Conservation (phyloP, 305 asterid species). For the Solanum hybrid region DNA sequence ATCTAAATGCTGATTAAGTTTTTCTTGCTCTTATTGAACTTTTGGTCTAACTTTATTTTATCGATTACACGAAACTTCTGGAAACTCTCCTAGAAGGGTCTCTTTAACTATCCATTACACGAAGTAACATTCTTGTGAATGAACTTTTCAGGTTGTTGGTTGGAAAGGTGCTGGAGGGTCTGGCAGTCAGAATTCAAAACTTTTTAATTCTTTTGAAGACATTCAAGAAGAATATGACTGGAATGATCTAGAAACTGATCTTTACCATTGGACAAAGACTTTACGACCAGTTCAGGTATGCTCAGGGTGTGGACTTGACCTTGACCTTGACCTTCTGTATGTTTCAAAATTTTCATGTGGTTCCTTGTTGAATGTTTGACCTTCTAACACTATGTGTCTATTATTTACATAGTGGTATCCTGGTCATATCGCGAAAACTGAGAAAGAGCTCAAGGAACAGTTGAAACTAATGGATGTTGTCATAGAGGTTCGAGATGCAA, state of each 20-base stretch:
- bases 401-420: slow-evolving; percentile 74
- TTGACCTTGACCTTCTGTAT: neutral
- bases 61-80: neutral
- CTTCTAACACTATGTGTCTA: slow-evolving; percentile 9
- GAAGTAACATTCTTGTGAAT: neutral
- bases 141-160: slow-evolving; percentile 62
- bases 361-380: neutral
- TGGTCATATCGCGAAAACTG: slow-evolving; percentile 91
- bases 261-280: slow-evolving; percentile 67
- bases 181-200: slow-evolving; percentile 30
- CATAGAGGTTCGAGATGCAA: slow-evolving; percentile 93
- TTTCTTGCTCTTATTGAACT: neutral
- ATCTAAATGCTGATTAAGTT: neutral
- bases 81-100: neutral
- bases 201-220: slow-evolving; percentile 21
- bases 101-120: neutral
- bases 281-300: slow-evolving; percentile 91
- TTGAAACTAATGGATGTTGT: slow-evolving; percentile 95
- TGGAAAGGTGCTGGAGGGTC: slow-evolving; percentile 36
- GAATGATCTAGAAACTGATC: slow-evolving; percentile 62
- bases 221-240: slow-evolving; percentile 51
- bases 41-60: neutral
- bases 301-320: slow-evolving; percentile 22
- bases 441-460: slow-evolving; percentile 88
- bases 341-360: neutral